Conservation (phyloP, 2,329 filamentous ascomycete genomes). For the Aureobasidium mangrovei region DNA sequence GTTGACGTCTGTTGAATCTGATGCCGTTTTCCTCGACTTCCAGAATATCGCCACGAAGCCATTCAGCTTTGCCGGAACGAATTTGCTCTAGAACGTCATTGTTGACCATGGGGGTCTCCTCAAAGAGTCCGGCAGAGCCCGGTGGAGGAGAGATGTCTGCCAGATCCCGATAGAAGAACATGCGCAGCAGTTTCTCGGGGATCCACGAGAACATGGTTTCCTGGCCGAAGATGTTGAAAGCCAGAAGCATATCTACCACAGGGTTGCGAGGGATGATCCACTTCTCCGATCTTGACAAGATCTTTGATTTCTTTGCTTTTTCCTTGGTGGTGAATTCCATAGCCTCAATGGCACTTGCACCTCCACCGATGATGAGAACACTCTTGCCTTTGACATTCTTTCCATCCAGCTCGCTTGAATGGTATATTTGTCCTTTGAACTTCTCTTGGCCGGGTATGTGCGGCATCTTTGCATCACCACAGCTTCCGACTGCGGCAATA, state of each 20-base stretch:
- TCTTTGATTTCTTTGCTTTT: constrained; percentile 58
- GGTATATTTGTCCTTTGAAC: constrained; percentile 64
- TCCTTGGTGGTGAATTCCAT: constrained; percentile 66
- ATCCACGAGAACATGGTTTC: constrained; percentile 70
- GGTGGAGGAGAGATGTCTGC: constrained; percentile 58
- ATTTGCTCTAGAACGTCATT: constrained; percentile 70
- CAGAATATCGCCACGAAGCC: constrained; percentile 77
- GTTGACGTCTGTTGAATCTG: constrained; percentile 59
- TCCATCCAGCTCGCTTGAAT: constrained; percentile 67
- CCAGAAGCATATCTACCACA: constrained; percentile 62
- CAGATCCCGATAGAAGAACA: constrained; percentile 77
- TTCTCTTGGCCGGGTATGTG: constrained; percentile 59
- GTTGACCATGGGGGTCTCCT: constrained; percentile 80
- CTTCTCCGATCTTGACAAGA: constrained; percentile 71
- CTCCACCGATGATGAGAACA: constrained; percentile 67
- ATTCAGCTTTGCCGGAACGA: constrained; percentile 61
- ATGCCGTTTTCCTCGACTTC: constrained; percentile 56
- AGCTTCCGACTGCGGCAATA: constrained; percentile 70
- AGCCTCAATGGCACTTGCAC: constrained; percentile 73
- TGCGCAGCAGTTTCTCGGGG: constrained; percentile 63
- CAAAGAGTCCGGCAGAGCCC: constrained; percentile 58
- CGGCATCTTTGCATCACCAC: constrained; percentile 68
- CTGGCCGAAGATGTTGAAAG: constrained; percentile 69
- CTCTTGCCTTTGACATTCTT: constrained; percentile 66
- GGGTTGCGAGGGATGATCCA: constrained; percentile 82